phyloP scores from a whole-genome alignment of 1,284 basidiomycete species.

The Melampsora americana region DNA sequence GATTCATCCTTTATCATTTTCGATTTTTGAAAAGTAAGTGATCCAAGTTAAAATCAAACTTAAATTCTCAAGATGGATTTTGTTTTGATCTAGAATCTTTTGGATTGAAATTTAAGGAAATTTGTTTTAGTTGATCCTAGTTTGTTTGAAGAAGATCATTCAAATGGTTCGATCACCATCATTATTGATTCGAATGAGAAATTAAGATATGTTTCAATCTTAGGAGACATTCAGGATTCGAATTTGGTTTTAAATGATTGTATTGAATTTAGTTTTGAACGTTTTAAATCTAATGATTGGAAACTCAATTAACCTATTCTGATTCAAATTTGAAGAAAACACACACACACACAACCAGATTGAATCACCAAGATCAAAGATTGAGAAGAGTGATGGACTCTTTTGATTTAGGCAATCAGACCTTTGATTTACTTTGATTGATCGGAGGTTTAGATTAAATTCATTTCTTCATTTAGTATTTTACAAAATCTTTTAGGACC shows the following conservation, averaged over 20 bases:
- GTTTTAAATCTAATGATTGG: not conserved
- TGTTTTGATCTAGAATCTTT: not conserved
- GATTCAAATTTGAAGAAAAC: too few relatives aligned
- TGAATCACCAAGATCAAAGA: too few relatives aligned
- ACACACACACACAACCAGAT: too few relatives aligned
- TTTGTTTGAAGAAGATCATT: slow-evolving; percentile 80
- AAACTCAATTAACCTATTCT: too few relatives aligned
- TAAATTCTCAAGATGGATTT: not conserved
- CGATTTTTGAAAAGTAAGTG: slow-evolving; percentile 5
- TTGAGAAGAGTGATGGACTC: too few relatives aligned
- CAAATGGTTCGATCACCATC: slow-evolving; percentile 68
- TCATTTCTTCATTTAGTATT: not conserved
- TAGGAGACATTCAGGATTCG: not conserved
- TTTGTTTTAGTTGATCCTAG: slow-evolving; percentile 77
- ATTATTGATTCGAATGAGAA: slow-evolving; percentile 62
- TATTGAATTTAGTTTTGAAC: not conserved
- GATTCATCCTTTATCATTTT: slow-evolving; percentile 55
- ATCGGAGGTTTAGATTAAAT: not conserved
- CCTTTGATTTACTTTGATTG: too few relatives aligned
- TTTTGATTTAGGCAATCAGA: too few relatives aligned
- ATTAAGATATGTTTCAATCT: slow-evolving; percentile 54
- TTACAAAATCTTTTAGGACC: not conserved
- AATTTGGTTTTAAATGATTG: not conserved
- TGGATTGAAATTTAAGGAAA: slow-evolving; percentile 57
- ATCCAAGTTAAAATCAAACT: slow-evolving; percentile 12